Evolutionary conservation across 2,329 filamentous ascomycete species (phyloP).

Genomic region (Exophiala dermatitidis): DNA sequence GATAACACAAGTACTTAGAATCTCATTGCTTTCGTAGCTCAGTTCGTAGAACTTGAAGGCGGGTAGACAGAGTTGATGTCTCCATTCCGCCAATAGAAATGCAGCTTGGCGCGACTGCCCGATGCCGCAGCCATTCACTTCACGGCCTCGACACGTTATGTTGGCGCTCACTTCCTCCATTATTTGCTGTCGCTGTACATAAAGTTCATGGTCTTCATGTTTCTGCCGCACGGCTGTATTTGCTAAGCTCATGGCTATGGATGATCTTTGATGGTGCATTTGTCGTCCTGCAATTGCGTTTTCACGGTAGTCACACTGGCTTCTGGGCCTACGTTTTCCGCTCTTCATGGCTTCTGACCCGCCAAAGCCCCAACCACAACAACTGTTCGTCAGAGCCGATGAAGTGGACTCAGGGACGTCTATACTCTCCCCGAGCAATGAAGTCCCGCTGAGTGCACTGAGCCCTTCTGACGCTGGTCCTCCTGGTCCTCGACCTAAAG

Average conservation of each 20-base stretch:
- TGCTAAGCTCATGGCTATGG: no score
- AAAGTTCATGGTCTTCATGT: no score
- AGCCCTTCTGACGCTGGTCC: slow-evolving; percentile 7
- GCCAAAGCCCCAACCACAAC: slow-evolving; percentile 10
- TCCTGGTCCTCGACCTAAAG: slow-evolving; percentile 12
- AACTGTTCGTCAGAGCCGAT: slow-evolving; percentile 41
- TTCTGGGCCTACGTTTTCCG: background rate
- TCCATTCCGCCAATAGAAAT: background rate
- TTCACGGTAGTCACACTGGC: no score
- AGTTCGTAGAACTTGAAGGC: background rate
- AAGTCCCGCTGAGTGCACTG: slow-evolving; percentile 21
- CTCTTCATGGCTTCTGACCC: slow-evolving; percentile 9
- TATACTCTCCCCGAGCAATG: slow-evolving; percentile 34
- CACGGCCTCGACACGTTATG: no score
- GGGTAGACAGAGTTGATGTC: background rate
- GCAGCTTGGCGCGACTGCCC: background rate
- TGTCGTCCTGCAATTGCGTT: no score
- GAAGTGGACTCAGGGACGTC: slow-evolving; percentile 44
- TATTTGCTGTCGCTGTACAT: no score
- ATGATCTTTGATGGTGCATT: no score
- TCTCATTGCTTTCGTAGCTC: no score
- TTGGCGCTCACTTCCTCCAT: no score
- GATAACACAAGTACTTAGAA: no score
- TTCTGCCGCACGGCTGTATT: no score
- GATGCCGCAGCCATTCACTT: no score